Percentiles rank a stretch among this genome's conserved stretches.
Evolutionary conservation across 2,329 filamentous ascomycete genomes (phyloP).

Genomic region (Monilinia polystroma): DNA sequence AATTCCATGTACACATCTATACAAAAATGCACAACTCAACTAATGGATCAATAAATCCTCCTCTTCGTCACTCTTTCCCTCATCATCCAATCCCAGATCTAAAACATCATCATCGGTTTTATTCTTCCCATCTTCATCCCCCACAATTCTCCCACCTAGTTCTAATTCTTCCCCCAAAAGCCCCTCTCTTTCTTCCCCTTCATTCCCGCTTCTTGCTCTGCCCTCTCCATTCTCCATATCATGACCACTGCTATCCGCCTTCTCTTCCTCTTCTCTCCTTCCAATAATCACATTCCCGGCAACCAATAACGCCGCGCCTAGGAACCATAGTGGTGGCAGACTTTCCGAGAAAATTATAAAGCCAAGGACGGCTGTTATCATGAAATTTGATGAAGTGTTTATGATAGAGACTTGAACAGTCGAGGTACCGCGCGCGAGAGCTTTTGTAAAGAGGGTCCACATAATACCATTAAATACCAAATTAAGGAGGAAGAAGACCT

Average conservation of each 20-base stretch:
- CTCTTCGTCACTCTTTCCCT: slow-evolving; percentile 23
- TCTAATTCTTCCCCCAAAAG: slow-evolving; percentile 28
- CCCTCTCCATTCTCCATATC: slow-evolving; percentile 26
- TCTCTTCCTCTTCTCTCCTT: slow-evolving; percentile 57
- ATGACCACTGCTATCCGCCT: slow-evolving; percentile 24
- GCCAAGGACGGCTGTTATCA: slow-evolving; percentile 72
- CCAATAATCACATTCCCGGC: slow-evolving; percentile 78
- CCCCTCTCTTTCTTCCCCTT: slow-evolving; percentile 24
- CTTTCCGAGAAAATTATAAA: slow-evolving; percentile 68
- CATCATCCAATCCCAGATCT: slow-evolving; percentile 30
- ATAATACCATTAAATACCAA: slow-evolving; percentile 49
- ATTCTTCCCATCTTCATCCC: slow-evolving; percentile 21
- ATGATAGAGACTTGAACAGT: slow-evolving; percentile 79
- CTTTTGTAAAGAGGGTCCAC: slow-evolving; percentile 81
- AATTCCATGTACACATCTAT: slow-evolving; percentile 3
- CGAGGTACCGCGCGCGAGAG: slow-evolving; percentile 69
- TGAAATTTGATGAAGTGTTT: slow-evolving; percentile 80
- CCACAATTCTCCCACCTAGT: slow-evolving; percentile 25
- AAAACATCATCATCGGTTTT: slow-evolving; percentile 35
- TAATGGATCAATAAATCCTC: slow-evolving; percentile 19
- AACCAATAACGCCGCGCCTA: slow-evolving; percentile 69
- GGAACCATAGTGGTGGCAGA: slow-evolving; percentile 73
- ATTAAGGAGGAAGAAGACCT: slow-evolving; percentile 26
- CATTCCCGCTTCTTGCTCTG: slow-evolving; percentile 17
- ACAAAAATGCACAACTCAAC: neutral